A percentile compares a stretch with the other conserved stretches of the same genome.
Evolutionary conservation across 331 rosid genomes (phyloP).

Genomic region (Quercus lobata): DNA sequence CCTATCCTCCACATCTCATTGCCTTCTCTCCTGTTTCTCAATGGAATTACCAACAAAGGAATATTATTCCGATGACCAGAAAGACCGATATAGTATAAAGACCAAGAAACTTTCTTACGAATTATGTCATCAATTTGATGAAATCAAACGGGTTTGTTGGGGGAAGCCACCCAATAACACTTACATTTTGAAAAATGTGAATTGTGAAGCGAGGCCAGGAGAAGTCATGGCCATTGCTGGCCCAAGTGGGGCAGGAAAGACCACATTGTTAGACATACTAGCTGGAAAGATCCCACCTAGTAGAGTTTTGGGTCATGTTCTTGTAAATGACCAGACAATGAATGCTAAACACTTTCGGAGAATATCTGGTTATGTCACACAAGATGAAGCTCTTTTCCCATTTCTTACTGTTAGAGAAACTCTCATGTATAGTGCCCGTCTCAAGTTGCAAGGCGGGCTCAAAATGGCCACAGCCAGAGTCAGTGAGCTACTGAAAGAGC

Average conservation of each 20-base stretch:
- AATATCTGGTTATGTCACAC: constrained; percentile 42
- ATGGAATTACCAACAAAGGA: constrained; percentile 18
- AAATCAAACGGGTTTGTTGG: constrained; percentile 4
- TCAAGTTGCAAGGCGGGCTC: constrained; percentile 23
- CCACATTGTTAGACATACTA: no score
- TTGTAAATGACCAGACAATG: constrained; percentile 41
- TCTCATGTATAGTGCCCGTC: constrained; percentile 29
- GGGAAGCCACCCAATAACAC: constrained; percentile 9
- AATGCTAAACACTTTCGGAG: constrained; percentile 25
- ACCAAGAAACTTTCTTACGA: constrained; percentile 33
- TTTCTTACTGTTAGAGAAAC: constrained; percentile 41
- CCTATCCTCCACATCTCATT: background rate
- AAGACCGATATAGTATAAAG: constrained; percentile 15
- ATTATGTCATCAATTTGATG: constrained; percentile 12
- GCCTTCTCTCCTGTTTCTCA: background rate
- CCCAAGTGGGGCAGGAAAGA: no score
- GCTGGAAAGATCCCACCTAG: background rate
- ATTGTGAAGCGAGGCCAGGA: no score
- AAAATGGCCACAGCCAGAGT: constrained; percentile 32
- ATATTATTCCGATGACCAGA: background rate
- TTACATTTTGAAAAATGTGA: no score
- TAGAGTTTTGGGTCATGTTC: constrained; percentile 27
- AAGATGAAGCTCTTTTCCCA: constrained; percentile 42
- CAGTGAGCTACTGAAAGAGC: constrained; percentile 30
- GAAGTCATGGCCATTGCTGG: no score